Evolutionary conservation across 192 early-diverging fungal species (phyloP), one percentile per base, ranked within the genome.

Genomic region (Geranomyces michiganensis): DNA sequence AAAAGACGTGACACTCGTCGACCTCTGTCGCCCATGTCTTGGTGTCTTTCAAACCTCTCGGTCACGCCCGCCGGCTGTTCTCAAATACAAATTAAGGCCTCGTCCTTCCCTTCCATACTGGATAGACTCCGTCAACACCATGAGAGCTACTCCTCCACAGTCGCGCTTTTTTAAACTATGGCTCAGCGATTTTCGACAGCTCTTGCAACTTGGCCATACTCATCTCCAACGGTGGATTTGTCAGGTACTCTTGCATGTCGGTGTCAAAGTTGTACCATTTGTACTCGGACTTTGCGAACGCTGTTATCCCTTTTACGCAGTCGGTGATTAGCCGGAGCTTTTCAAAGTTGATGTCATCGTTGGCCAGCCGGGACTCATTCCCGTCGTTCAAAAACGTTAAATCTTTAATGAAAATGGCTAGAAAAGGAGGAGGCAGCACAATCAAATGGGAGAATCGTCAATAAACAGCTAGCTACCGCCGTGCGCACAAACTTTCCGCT

Each of bases 341-440:
- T 58, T 88, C 84, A 66, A 88, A 81, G 64, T 88, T 88, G 53
- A 88, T 78, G 13, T 31, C 19, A 8, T 19, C 31, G 6, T 77
- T 79, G 46, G 48, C 26, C n/a, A 88, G 68, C 30, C 73, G 76
- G 26, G 81, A 75, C 24, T 75, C 55, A 76, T 88, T 88, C 7
- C 86, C 86, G 73, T 88, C 86, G 65, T 88, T 86, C 47, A 87
- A 76, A 71, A 88, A 88, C 2, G 82, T 86, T 22, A 86, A 62
- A 53, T 87, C 85, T 64, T 88, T 86, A 46, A 88, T 62, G 61
- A 83, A 87, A 5, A 87, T 82, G 26, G 86, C 84, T 87, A 68
- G 22, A 14, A 71, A 29, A 29, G 51, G 9, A 17, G 30, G 26
- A 21, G 46, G 13, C 31, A 44, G 21, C 67, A 73, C 12, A 10